These are phyloP conservation scores for Wickerhamiella vanderwaltii DNA, from an alignment of 805 yeast genomes.

Conservation along the genomic window DNA sequence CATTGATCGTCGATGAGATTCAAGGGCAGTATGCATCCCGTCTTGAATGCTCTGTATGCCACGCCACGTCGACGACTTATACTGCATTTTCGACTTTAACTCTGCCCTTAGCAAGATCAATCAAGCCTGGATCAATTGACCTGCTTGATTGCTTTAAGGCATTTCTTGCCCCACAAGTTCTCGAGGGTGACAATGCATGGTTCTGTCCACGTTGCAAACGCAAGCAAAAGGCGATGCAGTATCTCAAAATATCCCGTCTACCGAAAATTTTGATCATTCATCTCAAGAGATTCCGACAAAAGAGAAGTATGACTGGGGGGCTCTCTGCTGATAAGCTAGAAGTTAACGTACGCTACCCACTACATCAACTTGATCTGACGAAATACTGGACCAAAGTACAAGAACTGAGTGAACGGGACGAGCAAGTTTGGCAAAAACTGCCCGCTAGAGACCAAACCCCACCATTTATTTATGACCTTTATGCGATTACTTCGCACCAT, in stretches of 20 bases:
- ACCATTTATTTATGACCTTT: slow-evolving; percentile 66
- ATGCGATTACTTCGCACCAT: slow-evolving; percentile 72
- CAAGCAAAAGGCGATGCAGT: slow-evolving; percentile 53
- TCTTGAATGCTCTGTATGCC: slow-evolving; percentile 60
- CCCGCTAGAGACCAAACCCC: slow-evolving; percentile 61
- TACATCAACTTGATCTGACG: slow-evolving; percentile 47
- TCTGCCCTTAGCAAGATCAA: slow-evolving; percentile 45
- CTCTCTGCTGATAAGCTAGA: slow-evolving; percentile 31
- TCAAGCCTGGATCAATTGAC: slow-evolving; percentile 23
- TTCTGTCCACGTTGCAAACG: slow-evolving; percentile 62
- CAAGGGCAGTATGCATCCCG: slow-evolving; percentile 86
- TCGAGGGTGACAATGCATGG: slow-evolving; percentile 78
- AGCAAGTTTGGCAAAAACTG: slow-evolving; percentile 36
- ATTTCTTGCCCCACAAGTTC: slow-evolving; percentile 60
- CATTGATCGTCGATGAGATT: slow-evolving; percentile 66
- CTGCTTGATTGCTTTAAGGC: slow-evolving; percentile 61
- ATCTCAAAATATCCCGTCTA: slow-evolving; percentile 57
- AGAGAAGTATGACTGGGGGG: slow-evolving; percentile 21
- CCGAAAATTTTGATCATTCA: slow-evolving; percentile 76
- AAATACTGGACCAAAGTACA: slow-evolving; percentile 45
- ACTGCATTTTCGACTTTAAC: slow-evolving; percentile 71
- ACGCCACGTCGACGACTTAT: slow-evolving; percentile 69
- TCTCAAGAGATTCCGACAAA: slow-evolving; percentile 64
- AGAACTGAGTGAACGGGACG: slow-evolving; percentile 26
- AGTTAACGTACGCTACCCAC: slow-evolving; percentile 56